Conservation (phyloP, 306 rosid genomes). For the Cicer cuneatum region DNA sequence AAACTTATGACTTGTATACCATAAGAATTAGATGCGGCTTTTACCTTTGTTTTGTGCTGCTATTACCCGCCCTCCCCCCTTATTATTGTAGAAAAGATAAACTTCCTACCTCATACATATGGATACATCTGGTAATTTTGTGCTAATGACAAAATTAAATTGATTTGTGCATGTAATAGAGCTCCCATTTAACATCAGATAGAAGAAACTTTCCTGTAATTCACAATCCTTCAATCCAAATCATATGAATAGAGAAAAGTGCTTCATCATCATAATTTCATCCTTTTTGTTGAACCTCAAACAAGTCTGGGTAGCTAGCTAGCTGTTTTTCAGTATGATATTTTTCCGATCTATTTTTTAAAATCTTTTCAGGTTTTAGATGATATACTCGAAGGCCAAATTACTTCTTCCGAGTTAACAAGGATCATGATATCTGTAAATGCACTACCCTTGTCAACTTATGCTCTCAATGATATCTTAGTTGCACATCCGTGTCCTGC, state of each 20-base stretch:
- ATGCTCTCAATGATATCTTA: conserved; percentile 85
- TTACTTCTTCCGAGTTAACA: conserved; percentile 61
- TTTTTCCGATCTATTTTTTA: neutral
- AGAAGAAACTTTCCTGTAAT: neutral
- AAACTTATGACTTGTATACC: neutral
- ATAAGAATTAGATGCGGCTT: neutral
- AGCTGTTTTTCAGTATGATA: conserved; percentile 28
- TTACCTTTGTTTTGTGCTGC: neutral
- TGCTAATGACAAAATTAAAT: conserved; percentile 16
- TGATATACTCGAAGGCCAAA: conserved; percentile 59
- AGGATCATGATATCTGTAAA: conserved; percentile 68
- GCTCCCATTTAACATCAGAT: neutral
- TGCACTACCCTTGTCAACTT: conserved; percentile 54
- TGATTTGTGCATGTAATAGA: conserved; percentile 10
- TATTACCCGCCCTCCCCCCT: neutral
- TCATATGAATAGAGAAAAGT: conserved; percentile 11
- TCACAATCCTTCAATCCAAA: neutral
- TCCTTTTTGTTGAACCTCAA: conserved; percentile 26
- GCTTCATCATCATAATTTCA: conserved; percentile 5
- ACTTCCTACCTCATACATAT: too few relatives aligned
- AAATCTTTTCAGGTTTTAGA: conserved; percentile 72
- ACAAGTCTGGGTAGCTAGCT: conserved; percentile 20
- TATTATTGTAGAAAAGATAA: too few relatives aligned
- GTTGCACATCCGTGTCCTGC: conserved; percentile 92
- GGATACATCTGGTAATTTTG: neutral